Evolutionary conservation across 352 stramenopile genomes (phyloP).

Genomic region (Thalassiosira livingstoniorum): DNA sequence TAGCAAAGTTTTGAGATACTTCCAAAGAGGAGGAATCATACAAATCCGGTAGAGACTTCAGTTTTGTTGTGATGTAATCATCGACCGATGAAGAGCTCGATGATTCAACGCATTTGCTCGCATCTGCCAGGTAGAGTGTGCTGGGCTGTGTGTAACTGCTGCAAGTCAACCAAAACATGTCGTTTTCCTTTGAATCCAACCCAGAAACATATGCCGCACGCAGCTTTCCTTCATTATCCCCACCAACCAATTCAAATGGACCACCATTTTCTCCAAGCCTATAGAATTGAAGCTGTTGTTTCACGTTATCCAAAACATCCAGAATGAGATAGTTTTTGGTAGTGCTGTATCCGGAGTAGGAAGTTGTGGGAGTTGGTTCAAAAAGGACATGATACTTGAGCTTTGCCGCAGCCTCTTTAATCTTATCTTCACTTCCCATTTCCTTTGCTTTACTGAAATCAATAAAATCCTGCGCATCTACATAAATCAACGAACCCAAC

Average conservation of each 20-base stretch:
- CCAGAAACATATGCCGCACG: constrained; percentile 57
- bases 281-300: constrained; percentile 82
- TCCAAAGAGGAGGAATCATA: constrained; percentile 68
- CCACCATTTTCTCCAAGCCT: constrained; percentile 69
- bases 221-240: constrained; percentile 68
- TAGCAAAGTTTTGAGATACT: constrained; percentile 88
- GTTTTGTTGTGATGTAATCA: constrained; percentile 59
- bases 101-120: constrained; percentile 34
- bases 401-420: constrained; percentile 21
- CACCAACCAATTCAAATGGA: constrained; percentile 61
- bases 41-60: constrained; percentile 68
- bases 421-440: constrained; percentile 34
- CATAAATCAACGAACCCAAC: constrained; percentile 73
- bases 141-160: constrained; percentile 74
- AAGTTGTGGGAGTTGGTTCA: constrained; percentile 75
- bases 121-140: constrained; percentile 77
- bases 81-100: constrained; percentile 17
- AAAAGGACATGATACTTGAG: constrained; percentile 75
- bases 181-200: constrained; percentile 68
- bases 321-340: constrained; percentile 85
- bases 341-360: constrained; percentile 72
- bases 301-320: constrained; percentile 84
- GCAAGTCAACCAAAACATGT: constrained; percentile 83
- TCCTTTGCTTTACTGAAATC: constrained; percentile 62
- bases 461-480: constrained; percentile 71